Evolutionary conservation across 305 asterid species (phyloP).

Genomic region (Fraxinus baroniana): DNA sequence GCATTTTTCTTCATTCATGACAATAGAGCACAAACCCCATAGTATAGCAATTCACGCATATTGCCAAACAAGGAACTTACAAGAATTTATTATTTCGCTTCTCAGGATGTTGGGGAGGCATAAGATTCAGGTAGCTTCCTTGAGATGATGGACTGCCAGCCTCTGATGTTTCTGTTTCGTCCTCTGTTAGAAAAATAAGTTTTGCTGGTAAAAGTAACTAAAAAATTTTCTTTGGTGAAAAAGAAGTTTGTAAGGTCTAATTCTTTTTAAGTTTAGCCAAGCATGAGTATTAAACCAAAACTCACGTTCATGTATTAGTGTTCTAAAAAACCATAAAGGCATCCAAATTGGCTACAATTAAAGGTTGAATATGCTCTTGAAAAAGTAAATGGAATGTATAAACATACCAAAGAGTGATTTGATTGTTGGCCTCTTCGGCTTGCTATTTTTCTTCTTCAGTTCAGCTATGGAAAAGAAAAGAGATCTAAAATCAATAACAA

Average conservation of each 20-base stretch:
- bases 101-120: conserved; percentile 35
- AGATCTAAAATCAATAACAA: conserved; percentile 11
- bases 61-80: conserved; percentile 1
- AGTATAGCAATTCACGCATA: neutral
- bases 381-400: conserved; percentile 1
- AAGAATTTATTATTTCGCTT: conserved; percentile 20
- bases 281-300: neutral
- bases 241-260: neutral
- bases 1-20: conserved; percentile 1
- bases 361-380: conserved; percentile 15
- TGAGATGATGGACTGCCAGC: conserved; percentile 41
- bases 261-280: neutral
- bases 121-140: conserved; percentile 32
- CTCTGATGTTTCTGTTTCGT: conserved; percentile 67
- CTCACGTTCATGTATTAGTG: neutral
- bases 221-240: neutral
- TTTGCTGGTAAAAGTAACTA: conserved; percentile 9
- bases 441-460: conserved; percentile 79
- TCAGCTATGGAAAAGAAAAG: conserved; percentile 58
- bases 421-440: conserved; percentile 79
- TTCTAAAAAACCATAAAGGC: neutral
- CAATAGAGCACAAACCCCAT: conserved; percentile 11
- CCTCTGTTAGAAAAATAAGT: conserved; percentile 51
- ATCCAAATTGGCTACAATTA: neutral
- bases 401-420: conserved; percentile 82